Conservation (phyloP, 108 stramenopile species). For the Hondaea fermentalgiana region DNA sequence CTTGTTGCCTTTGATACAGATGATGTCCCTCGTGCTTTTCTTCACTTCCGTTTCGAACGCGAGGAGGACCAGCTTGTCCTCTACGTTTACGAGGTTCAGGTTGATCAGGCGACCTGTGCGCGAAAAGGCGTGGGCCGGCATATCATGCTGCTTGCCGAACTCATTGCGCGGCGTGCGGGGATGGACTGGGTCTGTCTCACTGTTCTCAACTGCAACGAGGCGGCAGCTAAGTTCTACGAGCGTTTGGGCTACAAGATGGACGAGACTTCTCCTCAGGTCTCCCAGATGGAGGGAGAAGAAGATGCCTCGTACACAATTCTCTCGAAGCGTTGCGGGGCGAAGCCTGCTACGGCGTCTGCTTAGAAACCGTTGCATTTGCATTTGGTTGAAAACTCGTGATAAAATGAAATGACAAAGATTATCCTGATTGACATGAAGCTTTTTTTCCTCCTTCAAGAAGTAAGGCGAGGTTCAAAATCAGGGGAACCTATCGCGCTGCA, state of each 20-base stretch:
- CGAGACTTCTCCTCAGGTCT: not conserved
- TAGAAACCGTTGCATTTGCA: no score
- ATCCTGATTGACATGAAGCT: no score
- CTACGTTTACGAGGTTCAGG: conserved; percentile 9
- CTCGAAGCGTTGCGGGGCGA: not conserved
- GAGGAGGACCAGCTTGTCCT: not conserved
- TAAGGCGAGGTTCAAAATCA: no score
- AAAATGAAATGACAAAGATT: no score
- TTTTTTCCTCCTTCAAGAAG: no score
- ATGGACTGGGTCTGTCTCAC: conserved; percentile 8
- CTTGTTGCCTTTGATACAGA: not conserved
- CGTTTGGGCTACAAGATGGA: not conserved
- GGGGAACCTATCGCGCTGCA: no score
- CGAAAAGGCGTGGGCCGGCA: not conserved
- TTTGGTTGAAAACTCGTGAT: no score
- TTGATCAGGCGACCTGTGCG: not conserved
- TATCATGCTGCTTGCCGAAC: not conserved
- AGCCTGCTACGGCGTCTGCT: no score
- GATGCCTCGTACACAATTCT: not conserved
- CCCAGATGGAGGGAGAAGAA: not conserved
- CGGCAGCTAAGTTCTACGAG: not conserved
- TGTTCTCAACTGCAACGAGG: not conserved
- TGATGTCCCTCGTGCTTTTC: not conserved
- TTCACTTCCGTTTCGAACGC: not conserved
- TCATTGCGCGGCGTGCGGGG: not conserved